Evolutionary conservation across 768 basidiomycete species (phyloP), one percentile per base, ranked within the genome.

Genomic region (Mycena belliarum): DNA sequence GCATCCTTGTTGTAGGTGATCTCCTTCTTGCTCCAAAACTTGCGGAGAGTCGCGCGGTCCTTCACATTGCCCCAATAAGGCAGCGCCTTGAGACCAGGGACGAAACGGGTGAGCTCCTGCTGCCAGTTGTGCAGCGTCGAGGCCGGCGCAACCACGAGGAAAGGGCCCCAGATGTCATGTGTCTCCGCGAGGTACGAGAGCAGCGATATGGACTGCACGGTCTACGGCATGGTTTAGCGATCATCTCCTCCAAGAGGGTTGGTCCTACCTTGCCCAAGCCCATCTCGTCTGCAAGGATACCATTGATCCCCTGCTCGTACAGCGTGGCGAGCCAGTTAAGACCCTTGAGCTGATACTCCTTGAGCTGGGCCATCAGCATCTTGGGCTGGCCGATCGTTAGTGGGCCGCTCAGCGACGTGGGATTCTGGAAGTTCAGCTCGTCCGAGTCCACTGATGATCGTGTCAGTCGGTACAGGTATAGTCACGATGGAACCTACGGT

Each of bases 71-170:
- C 97, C 97, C 97, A 99, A 69, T 99, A 98, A 1, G 97, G 97
- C 41, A 99, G 75, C 4, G 95, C 94, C 70, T 98, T 98, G 49
- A 99, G 82, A 52, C 80, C 80, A 24, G 97, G 97, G 6, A 97
- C 93, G 69, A 99, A 99, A 24, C 95, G 88, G 18, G 95, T 91
- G 53, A 99, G 80, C 71, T 99, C 97, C 69, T 98, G 97, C 70
- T 98, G 96, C 97, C 97, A 99, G 68, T 98, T 98, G 73, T 98
- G 96, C 57, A 99, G 79, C 0, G 97, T 99, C 7, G 96, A 97
- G 3, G 94, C 91, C 7, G 97, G 97, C 2, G 97, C 94, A 38
- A 99, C 95, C 47, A 99, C 95, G 21, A 99, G 81, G 80, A 99
- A 99, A 14, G 97, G 97, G 0, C 97, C 97, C 97, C 97, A 99